Conservation (phyloP, 169 alveolate genomes). For the Sarcocystis neurona region DNA sequence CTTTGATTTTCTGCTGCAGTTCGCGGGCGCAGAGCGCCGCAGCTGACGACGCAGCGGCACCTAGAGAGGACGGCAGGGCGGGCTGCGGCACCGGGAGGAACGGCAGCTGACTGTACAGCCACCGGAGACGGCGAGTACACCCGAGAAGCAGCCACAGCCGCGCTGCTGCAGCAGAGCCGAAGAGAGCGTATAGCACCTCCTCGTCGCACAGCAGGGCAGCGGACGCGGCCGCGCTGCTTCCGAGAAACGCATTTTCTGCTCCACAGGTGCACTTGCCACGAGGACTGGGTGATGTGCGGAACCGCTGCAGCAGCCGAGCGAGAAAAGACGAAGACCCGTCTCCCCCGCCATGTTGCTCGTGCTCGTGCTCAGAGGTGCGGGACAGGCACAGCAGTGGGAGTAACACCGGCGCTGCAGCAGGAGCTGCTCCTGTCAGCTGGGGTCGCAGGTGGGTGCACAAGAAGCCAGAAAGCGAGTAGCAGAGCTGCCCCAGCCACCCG, state of each 20-base stretch:
- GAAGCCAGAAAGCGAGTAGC: slow-evolving; percentile 22
- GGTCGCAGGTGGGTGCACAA: slow-evolving; percentile 60
- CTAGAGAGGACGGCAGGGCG: slow-evolving; percentile 32
- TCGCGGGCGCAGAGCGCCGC: too few relatives aligned
- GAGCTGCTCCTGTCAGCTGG: slow-evolving; percentile 52
- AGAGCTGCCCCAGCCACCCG: slow-evolving; percentile 9
- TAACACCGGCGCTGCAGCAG: slow-evolving; percentile 51
- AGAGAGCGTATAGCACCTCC: background rate
- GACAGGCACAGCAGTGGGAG: slow-evolving; percentile 52
- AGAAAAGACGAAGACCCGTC: too few relatives aligned
- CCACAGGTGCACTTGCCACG: too few relatives aligned
- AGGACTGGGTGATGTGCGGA: too few relatives aligned
- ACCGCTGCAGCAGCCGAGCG: too few relatives aligned
- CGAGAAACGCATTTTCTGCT: too few relatives aligned
- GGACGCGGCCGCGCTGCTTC: too few relatives aligned
- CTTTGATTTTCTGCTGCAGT: too few relatives aligned
- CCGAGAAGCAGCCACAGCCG: slow-evolving; percentile 51
- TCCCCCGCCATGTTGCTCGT: slow-evolving; percentile 21
- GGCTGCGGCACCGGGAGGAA: slow-evolving; percentile 63
- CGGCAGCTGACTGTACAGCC: slow-evolving; percentile 52
- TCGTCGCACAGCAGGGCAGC: too few relatives aligned
- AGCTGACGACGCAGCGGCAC: too few relatives aligned
- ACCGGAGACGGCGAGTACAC: slow-evolving; percentile 57
- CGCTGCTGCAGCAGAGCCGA: slow-evolving; percentile 13
- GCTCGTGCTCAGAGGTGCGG: slow-evolving; percentile 26